Conservation (phyloP, 2,329 filamentous ascomycete species). For the Camptophora hylomeconis region DNA sequence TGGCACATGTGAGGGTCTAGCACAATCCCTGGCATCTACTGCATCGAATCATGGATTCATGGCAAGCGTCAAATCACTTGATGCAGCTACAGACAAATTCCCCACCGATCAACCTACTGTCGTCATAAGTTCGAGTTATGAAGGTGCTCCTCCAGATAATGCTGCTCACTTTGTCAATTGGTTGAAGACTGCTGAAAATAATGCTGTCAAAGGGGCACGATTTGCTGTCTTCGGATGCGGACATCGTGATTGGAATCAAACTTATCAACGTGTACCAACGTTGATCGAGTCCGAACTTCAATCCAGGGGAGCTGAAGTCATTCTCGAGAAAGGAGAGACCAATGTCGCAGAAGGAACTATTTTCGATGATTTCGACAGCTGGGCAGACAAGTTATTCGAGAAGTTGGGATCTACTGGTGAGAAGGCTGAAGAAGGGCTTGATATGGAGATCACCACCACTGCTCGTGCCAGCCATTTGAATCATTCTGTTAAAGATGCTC, state of each 20-base stretch:
- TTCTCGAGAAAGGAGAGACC: slow-evolving; percentile 33
- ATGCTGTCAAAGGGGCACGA: slow-evolving; percentile 41
- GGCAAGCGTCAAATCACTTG: slow-evolving; percentile 44
- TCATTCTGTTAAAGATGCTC: slow-evolving; percentile 50
- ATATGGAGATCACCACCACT: slow-evolving; percentile 41
- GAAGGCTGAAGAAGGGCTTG: slow-evolving; percentile 25
- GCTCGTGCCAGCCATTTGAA: slow-evolving; percentile 43
- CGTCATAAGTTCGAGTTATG: slow-evolving; percentile 59
- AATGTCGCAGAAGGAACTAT: slow-evolving; percentile 53
- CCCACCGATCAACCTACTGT: slow-evolving; percentile 49
- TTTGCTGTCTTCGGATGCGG: slow-evolving; percentile 63
- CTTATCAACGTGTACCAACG: slow-evolving; percentile 56
- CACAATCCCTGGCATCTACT: slow-evolving; percentile 48
- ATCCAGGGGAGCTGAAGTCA: slow-evolving; percentile 35
- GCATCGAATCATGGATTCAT: slow-evolving; percentile 47
- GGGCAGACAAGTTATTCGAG: slow-evolving; percentile 48
- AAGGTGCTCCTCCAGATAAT: slow-evolving; percentile 62
- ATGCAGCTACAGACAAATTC: slow-evolving; percentile 48
- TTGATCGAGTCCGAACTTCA: slow-evolving; percentile 44
- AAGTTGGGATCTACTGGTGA: slow-evolving; percentile 29
- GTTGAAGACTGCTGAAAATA: slow-evolving; percentile 42
- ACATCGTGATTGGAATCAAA: slow-evolving; percentile 39
- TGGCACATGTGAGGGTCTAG: slow-evolving; percentile 60
- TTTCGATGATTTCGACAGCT: slow-evolving; percentile 55
- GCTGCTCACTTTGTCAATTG: slow-evolving; percentile 55